Base-by-base conservation (phyloP, 1,284 basidiomycete genomes). In the Papiliotrema nemorosa region DNA sequence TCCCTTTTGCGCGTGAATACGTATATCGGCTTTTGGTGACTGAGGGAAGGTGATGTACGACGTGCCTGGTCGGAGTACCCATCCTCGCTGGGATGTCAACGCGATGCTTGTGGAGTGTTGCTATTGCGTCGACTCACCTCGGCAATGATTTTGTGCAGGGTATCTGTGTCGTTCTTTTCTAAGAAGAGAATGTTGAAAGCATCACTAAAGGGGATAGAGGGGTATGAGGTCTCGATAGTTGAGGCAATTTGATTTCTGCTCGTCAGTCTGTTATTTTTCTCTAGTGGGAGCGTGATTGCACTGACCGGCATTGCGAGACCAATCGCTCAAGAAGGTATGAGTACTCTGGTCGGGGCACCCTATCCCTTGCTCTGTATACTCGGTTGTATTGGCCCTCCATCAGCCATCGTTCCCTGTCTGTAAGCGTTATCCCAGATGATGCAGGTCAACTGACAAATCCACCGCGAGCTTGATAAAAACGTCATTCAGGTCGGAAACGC, bases 381-480 rank as follows among this genome's bases (percentile, higher is more conserved):
- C 97, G 96, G 73, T 89, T 91, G 73, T 98, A 99, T 66, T 87
- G 88, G 33, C 94, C 94, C 73, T 98, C 96, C 94, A 99, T 98
- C 53, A 98, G 80, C 90, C 93, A 97, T 44, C 90, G 81, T 73
- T 99, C 96, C 52, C 68, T 70, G 27, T 3, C 3, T 3, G 18
- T 16, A 21, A 36, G 61, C 56, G 74, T 31, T 71, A 27, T 66
- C 52, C 70, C 60, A 39, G 40, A 44, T 37, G 46, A 35, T 44
- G 42, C 42, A 49, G n/a, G 37, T n/a, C 20, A 20, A 48, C 68
- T 59, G 34, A 70, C 70, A 92, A 80, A 69, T 91, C 90, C 51
- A 92, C 85, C 2, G 89, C 88, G 70, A 91, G 88, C 52, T 82
- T 82, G 61, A 93, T 86, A 70, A 82, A 92, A 16, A 84, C 83